Evolutionary conservation across 176 grass and related monocot species (phyloP).

Genomic region (Themeda triandra): DNA sequence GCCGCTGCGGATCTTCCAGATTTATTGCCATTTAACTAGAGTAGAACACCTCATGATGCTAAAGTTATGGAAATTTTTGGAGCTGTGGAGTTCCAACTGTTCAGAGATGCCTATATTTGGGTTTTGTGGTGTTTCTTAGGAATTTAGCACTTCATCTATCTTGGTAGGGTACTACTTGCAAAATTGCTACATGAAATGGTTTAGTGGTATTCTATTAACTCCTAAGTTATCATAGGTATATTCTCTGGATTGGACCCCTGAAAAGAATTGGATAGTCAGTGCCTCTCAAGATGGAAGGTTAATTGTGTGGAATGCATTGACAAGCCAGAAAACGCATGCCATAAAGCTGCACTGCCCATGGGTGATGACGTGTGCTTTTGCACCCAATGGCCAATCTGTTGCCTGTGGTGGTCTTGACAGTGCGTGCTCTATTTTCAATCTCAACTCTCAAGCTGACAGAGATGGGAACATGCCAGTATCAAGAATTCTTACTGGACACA

Average conservation of each 20-base stretch:
- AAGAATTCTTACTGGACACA: constrained; percentile 88
- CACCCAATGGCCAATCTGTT: constrained; percentile 90
- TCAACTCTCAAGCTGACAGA: constrained; percentile 81
- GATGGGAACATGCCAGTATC: constrained; percentile 87
- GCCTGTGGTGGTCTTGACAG: constrained; percentile 98
- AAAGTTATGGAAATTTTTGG: neutral
- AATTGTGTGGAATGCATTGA: constrained; percentile 99
- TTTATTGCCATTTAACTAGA: neutral
- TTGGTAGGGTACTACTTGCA: neutral
- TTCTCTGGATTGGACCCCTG: constrained; percentile 96
- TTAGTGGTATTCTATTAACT: constrained; percentile 27
- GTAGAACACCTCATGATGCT: neutral
- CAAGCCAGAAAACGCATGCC: constrained; percentile 98
- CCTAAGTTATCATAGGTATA: constrained; percentile 63
- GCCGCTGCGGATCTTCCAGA: neutral
- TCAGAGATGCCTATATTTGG: constrained; percentile 3
- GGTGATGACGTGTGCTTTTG: constrained; percentile 97
- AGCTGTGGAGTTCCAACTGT: neutral
- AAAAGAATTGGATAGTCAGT: constrained; percentile 98
- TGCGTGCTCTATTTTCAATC: constrained; percentile 98
- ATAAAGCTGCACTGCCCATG: constrained; percentile 96
- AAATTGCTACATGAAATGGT: neutral
- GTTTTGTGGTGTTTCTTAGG: neutral
- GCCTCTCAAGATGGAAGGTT: constrained; percentile 88
- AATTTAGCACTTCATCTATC: neutral